Evolutionary conservation across 768 basidiomycete genomes (phyloP).

Genomic region (Tricholoma matsutake): DNA sequence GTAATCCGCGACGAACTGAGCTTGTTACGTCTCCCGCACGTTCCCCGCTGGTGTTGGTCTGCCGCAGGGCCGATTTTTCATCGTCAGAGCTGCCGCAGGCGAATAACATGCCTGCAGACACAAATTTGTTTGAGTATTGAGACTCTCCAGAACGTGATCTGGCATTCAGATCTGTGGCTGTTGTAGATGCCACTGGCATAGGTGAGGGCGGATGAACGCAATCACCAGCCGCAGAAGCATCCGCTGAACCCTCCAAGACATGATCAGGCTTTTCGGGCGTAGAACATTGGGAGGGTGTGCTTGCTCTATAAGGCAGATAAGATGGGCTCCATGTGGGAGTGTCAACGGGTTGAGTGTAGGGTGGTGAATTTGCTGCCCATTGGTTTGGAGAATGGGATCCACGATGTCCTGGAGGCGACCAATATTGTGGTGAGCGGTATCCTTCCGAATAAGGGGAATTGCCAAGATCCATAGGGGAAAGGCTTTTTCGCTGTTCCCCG

Average conservation of each 20-base stretch:
- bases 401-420: neutral
- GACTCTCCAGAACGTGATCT: slow-evolving; percentile 10
- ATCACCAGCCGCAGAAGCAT: neutral
- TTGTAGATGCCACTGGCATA: neutral
- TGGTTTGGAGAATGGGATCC: neutral
- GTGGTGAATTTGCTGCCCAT: neutral
- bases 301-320: neutral
- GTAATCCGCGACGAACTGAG: neutral
- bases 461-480: slow-evolving; percentile 63
- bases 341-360: neutral
- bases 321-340: neutral
- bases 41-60: neutral
- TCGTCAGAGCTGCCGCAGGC: slow-evolving; percentile 33
- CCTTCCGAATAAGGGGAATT: slow-evolving; percentile 37
- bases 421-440: neutral
- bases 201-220: neutral
- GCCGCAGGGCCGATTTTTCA: neutral
- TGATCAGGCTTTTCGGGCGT: neutral
- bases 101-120: slow-evolving; percentile 48
- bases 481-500: slow-evolving; percentile 30
- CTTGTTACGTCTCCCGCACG: neutral
- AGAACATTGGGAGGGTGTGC: neutral
- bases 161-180: neutral
- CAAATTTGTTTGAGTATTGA: slow-evolving; percentile 39
- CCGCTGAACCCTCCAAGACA: neutral